Percentiles rank a stretch among this genome's conserved stretches.
phyloP scores from a whole-genome alignment of 306 rosid species.

The Aeschynomene evenia region DNA sequence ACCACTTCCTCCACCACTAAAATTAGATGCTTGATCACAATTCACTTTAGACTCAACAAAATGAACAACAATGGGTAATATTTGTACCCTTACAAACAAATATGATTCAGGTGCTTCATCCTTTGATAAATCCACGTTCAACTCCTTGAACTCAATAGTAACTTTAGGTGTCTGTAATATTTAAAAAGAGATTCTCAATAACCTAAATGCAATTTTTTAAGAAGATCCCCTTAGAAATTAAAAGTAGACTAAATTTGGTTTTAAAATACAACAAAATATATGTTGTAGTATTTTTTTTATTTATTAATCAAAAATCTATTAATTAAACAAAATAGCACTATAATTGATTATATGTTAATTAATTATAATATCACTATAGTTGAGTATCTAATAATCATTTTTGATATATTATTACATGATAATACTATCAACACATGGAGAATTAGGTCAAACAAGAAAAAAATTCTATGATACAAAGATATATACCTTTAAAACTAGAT shows the following conservation, averaged over 20 bases:
- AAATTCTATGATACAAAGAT: constrained; percentile 11
- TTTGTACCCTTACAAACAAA: constrained; percentile 60
- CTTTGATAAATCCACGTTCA: constrained; percentile 70
- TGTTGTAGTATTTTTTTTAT: background rate
- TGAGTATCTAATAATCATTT: constrained; percentile 3
- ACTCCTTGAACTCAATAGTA: constrained; percentile 62
- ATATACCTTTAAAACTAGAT: constrained; percentile 75
- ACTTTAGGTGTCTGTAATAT: constrained; percentile 77
- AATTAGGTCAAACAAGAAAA: background rate
- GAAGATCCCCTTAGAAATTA: background rate
- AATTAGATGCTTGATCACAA: constrained; percentile 53
- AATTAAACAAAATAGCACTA: too few relatives aligned
- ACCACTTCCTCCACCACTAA: constrained; percentile 47
- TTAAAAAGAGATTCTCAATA: constrained; percentile 30
- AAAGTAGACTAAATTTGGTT: too few relatives aligned
- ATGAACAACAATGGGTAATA: constrained; percentile 61
- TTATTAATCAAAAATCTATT: constrained; percentile 1
- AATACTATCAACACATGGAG: background rate
- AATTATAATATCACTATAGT: too few relatives aligned
- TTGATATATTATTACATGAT: background rate
- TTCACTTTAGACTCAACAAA: constrained; percentile 51
- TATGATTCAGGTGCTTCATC: constrained; percentile 50
- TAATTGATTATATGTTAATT: too few relatives aligned
- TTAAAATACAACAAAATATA: background rate
- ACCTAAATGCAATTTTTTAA: constrained; percentile 22